Conservation (phyloP, 2,329 filamentous ascomycete genomes). For the Trichoderma lentiforme region DNA sequence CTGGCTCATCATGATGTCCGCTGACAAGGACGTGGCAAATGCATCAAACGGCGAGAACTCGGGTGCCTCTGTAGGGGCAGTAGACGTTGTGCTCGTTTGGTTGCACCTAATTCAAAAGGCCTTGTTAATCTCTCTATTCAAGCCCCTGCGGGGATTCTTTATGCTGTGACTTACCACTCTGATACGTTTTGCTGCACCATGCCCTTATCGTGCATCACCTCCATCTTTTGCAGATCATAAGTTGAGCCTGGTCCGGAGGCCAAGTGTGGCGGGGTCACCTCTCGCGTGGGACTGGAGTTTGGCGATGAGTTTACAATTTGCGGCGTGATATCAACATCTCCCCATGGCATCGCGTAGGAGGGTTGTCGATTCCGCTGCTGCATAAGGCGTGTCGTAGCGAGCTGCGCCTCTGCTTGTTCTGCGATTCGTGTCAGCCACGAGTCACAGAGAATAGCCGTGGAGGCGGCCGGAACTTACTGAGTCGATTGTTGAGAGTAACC, state of each 20-base stretch:
- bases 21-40: neutral
- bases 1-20: neutral
- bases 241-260: neutral
- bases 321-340: neutral
- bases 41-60: neutral
- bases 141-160: neutral
- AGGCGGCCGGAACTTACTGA: neutral
- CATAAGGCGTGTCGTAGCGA: neutral
- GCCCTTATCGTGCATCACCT: neutral
- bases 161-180: neutral
- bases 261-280: neutral
- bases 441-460: neutral
- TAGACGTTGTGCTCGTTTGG: neutral
- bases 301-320: neutral
- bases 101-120: neutral
- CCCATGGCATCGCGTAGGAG: neutral
- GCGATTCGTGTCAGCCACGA: neutral
- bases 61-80: neutral
- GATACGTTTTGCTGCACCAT: neutral
- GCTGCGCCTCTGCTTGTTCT: conserved; percentile 15
- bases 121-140: neutral
- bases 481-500: neutral
- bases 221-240: neutral
- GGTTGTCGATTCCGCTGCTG: neutral
- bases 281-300: neutral